Evolutionary conservation across 495 filamentous ascomycete genomes (phyloP), one percentile per base, ranked within the genome.

Genomic region (Trichoderma gamsii): DNA sequence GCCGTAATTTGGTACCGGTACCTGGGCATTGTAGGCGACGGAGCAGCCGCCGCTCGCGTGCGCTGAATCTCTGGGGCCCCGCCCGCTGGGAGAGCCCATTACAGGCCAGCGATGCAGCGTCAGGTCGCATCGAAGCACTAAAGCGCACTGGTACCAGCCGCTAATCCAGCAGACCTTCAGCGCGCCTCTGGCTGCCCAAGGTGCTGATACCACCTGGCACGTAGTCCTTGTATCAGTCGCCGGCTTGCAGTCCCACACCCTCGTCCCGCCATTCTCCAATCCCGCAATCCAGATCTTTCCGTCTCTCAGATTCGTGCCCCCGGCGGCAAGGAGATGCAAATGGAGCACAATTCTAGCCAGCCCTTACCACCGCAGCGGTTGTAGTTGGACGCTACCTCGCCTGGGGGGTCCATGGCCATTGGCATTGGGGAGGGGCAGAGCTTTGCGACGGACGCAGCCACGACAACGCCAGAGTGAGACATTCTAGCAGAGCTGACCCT

Each of bases 371-470:
- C 13, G 13, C 13, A 23, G 29, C 56, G 56, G 56, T 52, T 25
- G 27, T 23, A 61, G 56, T 23, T 25, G 27, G 56, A 61, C 56
- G 56, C 56, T 61, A 61, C 56, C 27, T 61, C 25, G 11, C 56
- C 56, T 61, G 25, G 27, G 52, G 56, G 56, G 56, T 12, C 27
- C 16, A 4, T 32, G 23, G 16, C 56, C 56, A 61, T 61, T 23
- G 52, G 52, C 56, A 61, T 61, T 29, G 56, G 27, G 56, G n/a
- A 5, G 16, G 35, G 35, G 35, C 35, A 38, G 56, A 32, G 56
- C 56, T 61, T 61, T 61, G 56, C 56, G 56, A 61, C 56, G 56
- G 56, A 61, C 56, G 56, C 56, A 61, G 56, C 23, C 25, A 61
- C 25, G 25, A 29, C 56, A 25, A 18, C 44, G 44, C 56, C 25